phyloP scores from a whole-genome alignment of 352 stramenopile genomes.

The Pythium insidiosum region DNA sequence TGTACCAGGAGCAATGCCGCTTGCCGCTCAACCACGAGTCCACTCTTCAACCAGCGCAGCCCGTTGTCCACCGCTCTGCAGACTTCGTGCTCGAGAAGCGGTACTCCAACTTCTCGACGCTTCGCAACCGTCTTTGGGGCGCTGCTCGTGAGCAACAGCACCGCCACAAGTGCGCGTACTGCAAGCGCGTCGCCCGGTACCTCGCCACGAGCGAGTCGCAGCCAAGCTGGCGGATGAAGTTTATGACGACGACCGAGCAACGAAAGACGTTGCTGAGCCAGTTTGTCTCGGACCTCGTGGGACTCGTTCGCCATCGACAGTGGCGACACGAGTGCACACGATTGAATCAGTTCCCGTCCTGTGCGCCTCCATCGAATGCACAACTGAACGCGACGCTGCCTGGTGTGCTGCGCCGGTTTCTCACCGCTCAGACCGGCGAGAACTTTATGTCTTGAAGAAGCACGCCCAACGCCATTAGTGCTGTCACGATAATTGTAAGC shows the following conservation, averaged over 20 bases:
- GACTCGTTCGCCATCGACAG: constrained; percentile 8
- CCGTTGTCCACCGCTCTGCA: constrained; percentile 13
- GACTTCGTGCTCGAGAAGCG: constrained; percentile 61
- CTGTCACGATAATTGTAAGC: no score
- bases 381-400: constrained; percentile 10
- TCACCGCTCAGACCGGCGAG: constrained; percentile 17
- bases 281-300: constrained; percentile 17
- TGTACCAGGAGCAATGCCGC: constrained; percentile 25
- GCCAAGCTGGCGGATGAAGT: constrained; percentile 9
- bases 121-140: constrained; percentile 36
- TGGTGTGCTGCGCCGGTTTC: constrained; percentile 11
- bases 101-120: constrained; percentile 50
- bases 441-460: constrained; percentile 11
- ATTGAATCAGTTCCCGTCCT: constrained; percentile 2
- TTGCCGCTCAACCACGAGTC: constrained; percentile 16
- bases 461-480: no score
- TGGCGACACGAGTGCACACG: constrained; percentile 7
- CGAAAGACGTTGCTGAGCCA: constrained; percentile 16
- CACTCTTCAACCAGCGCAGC: not conserved
- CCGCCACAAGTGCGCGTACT: constrained; percentile 25
- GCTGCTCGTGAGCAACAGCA: no score
- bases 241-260: constrained; percentile 14
- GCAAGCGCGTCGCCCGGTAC: constrained; percentile 22
- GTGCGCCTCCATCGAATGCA: constrained; percentile 1
- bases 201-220: constrained; percentile 14